A percentile compares a stretch with the other conserved stretches of the same genome.
Conservation (phyloP, 495 filamentous ascomycete genomes). For the Neurospora discreta region DNA sequence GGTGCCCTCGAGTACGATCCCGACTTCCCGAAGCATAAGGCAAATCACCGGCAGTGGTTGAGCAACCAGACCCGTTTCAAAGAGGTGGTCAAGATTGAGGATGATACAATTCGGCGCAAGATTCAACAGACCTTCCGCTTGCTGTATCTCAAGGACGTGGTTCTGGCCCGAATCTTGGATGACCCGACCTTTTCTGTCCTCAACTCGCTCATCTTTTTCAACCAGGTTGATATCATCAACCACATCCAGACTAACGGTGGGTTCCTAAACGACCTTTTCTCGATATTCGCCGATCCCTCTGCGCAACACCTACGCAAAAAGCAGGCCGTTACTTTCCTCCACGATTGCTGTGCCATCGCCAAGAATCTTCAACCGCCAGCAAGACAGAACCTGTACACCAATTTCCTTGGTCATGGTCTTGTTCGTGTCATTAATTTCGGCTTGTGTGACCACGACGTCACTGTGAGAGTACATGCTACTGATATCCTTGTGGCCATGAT, state of each 20-base stretch:
- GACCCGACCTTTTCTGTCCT: conserved; percentile 96
- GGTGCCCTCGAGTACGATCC: conserved; percentile 97
- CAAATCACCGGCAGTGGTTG: conserved; percentile 91
- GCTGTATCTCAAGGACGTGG: conserved; percentile 97
- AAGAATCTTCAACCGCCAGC: conserved; percentile 83
- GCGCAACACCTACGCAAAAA: conserved; percentile 65
- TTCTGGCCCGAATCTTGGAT: conserved; percentile 88
- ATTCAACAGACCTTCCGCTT: conserved; percentile 93
- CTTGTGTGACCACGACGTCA: conserved; percentile 69
- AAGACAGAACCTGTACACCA: conserved; percentile 70
- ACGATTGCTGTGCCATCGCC: conserved; percentile 88
- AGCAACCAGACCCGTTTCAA: conserved; percentile 82
- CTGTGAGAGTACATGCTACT: conserved; percentile 82
- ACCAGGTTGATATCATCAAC: conserved; percentile 94
- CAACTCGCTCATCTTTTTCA: conserved; percentile 97
- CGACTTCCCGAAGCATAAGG: conserved; percentile 96
- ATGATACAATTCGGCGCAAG: conserved; percentile 69
- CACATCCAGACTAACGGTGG: conserved; percentile 69
- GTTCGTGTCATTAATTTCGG: conserved; percentile 88
- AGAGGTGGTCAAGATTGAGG: conserved; percentile 88
- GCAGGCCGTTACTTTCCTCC: conserved; percentile 90
- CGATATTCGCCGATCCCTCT: conserved; percentile 62
- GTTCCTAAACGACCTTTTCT: conserved; percentile 84
- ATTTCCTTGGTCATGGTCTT: conserved; percentile 80
- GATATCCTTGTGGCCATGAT: conserved; percentile 91